Evolutionary conservation across 176 grass and related monocot genomes (phyloP), one percentile per base, ranked within the genome.

Genomic region (Leersia perrieri): DNA sequence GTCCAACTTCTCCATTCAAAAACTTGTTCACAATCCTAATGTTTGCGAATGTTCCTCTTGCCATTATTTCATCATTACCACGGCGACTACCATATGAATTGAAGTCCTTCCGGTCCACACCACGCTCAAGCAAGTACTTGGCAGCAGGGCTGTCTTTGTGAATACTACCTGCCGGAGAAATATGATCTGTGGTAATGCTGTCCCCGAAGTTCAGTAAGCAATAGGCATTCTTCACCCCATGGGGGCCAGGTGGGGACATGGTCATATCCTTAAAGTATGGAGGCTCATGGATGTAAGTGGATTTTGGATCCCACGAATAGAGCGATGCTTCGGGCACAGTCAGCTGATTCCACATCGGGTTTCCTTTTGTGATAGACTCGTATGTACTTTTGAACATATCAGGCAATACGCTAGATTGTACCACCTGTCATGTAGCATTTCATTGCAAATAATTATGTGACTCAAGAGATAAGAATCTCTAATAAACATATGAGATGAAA

Each of bases 11-110:
- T 70, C 94, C 94, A 22, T 86, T 82, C 86, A 97, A 85, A 58
- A 94, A 80, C 70, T 97, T 97, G 83, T 97, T 97, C 63, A 97
- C 91, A 11, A 97, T 77, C 67, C 94, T 90, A 73, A 97, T 97
- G 78, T 97, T 97, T n/a, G 94, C 94, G 86, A 97, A 97, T 55
- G 94, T 97, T 68, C 94, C 94, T 78, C 94, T 91, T 39, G 94
- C 94, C 94, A 97, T 97, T 47, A 97, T 3, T 77, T 97, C 94
- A 33, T 97, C 94, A 33, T 97, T 97, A 11, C 94, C 94, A 41
- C 94, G 89, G 5, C 94, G 91, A 45, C 94, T 97, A 14, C 94
- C 94, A 70, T 97, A 97, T 0, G 91, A 94, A 40, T 97, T 97
- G 79, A 97, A 97, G 62, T 97, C 91, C 53, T 60, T 97, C 33